phyloP scores from a whole-genome alignment of 208 protist genomes.

The Leishmania guyanensis region DNA sequence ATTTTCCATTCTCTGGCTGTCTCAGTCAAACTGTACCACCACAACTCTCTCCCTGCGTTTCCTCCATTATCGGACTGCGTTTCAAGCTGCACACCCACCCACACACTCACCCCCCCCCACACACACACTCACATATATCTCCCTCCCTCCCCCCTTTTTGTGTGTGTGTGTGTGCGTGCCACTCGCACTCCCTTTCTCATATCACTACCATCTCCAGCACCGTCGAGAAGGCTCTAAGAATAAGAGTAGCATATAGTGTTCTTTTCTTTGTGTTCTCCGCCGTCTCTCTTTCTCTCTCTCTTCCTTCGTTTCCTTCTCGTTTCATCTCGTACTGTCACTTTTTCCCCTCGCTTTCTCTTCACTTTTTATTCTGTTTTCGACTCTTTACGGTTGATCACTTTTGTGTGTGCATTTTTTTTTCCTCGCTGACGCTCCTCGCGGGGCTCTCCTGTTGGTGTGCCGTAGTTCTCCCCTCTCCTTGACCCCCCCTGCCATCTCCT shows the following conservation, averaged over 20 bases:
- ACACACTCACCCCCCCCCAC: background rate
- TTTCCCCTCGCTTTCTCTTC: background rate
- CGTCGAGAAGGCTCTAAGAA: background rate
- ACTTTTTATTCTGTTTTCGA: background rate
- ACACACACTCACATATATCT: background rate
- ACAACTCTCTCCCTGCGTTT: background rate
- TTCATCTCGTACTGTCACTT: background rate
- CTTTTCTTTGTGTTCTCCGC: background rate
- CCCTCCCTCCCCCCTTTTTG: background rate
- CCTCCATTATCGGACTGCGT: background rate
- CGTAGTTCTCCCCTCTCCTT: background rate
- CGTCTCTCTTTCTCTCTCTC: background rate
- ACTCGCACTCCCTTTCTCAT: background rate
- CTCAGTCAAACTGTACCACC: background rate
- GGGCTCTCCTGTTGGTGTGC: background rate
- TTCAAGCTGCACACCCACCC: background rate
- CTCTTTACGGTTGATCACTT: background rate
- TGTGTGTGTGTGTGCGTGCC: background rate
- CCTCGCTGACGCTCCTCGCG: background rate
- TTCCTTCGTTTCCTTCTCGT: too few relatives aligned
- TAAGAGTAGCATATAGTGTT: constrained; percentile 4
- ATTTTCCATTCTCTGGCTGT: background rate
- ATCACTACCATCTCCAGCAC: background rate
- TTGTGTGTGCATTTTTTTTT: background rate
- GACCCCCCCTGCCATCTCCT: background rate